Percentiles rank a stretch among this genome's conserved stretches.
Evolutionary conservation across 257 asterid genomes (phyloP).

Genomic region (Jacaranda mimosifolia): DNA sequence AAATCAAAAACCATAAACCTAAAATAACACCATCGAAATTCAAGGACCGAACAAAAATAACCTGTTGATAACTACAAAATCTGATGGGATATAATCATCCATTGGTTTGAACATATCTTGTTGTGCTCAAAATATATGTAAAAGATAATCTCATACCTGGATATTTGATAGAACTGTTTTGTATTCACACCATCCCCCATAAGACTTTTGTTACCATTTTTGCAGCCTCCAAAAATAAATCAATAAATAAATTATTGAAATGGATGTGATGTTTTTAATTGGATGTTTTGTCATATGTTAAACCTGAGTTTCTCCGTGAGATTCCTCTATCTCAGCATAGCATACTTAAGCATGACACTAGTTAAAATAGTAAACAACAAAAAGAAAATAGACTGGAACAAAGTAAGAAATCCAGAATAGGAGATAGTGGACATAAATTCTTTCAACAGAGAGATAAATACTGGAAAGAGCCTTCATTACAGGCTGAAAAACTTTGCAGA

Average conservation of each 20-base stretch:
- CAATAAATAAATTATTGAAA: neutral
- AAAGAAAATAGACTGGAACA: no score
- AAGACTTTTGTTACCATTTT: constrained; percentile 85
- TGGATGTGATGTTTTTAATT: neutral
- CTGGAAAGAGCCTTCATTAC: constrained; percentile 37
- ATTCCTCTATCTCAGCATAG: constrained; percentile 95
- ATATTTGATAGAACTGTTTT: constrained; percentile 81
- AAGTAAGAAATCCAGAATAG: constrained; percentile 21
- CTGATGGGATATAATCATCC: no score
- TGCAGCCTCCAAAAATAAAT: constrained; percentile 64
- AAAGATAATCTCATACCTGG: constrained; percentile 57
- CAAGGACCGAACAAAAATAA: no score
- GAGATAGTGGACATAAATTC: constrained; percentile 20
- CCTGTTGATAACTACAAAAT: no score
- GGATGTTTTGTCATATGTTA: constrained; percentile 6
- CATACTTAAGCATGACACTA: constrained; percentile 60
- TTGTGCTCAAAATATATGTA: no score
- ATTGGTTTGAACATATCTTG: no score
- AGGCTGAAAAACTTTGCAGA: constrained; percentile 23
- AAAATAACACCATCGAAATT: no score
- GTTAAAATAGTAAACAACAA: constrained; percentile 20
- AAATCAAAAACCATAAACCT: no score
- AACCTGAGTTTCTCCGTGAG: constrained; percentile 91
- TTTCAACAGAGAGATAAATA: constrained; percentile 46
- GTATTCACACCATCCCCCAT: constrained; percentile 65